Evolutionary conservation across 306 rosid species (phyloP), one percentile per base, ranked within the genome.

Genomic region (Begonia masoniana): DNA sequence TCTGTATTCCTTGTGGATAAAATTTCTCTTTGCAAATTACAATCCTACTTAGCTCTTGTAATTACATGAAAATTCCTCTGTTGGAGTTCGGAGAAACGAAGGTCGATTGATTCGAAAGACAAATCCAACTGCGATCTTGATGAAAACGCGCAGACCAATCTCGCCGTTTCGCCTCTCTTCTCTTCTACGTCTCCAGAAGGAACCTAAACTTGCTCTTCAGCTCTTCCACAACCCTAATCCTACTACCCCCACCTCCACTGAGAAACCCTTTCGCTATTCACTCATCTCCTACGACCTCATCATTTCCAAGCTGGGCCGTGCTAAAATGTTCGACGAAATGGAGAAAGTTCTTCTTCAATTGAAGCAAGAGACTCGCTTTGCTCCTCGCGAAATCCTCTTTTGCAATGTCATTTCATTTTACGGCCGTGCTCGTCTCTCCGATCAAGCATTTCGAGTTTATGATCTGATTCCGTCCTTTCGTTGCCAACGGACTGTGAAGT

Each of bases 151-250:
- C 0, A 84, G 73, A 58, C 50, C 71, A 19, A 65, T 88, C 57
- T 77, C 97, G 8, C 80, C 96, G 3, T 75, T 78, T 74, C 67
- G 96, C 63, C 83, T 88, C 19, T 67, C 72, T 55, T 77, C 88
- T 13, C 85, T 84, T 61, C 82, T 88, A 51, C 94, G 92, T 6
- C 67, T 54, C 42, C 64, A 81, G 43, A 79, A 73, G 57, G 83
- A 88, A 64, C 94, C 92, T 2, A 24, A 43, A 50, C 64, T 67
- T 5, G 94, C 94, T 9, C 53, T 79, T 47, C 66, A 81, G 12
- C 85, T 77, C 81, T 88, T 88, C 72, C 79, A 35, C 23, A 77
- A 75, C 56, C 91, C 83, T 0, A 64, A 70, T 17, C 67, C 76
- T 9, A 54, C 51, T 17, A 13, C 41, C 19, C 3, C 58, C 2